Evolutionary conservation across 2,329 filamentous ascomycete species (phyloP).

Genomic region (Xylaria sp.): DNA sequence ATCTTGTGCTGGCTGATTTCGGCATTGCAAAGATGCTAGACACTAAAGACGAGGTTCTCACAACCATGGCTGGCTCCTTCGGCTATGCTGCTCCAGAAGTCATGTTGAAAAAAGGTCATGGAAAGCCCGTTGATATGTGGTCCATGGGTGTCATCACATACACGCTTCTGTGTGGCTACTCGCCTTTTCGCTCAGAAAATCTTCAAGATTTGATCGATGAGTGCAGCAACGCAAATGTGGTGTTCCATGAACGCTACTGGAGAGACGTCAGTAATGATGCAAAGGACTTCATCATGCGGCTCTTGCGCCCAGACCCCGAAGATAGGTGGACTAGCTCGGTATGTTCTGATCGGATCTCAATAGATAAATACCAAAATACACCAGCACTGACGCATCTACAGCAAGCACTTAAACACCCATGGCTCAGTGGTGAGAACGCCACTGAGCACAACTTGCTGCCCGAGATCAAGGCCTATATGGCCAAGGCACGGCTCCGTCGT

Average conservation of each 20-base stretch:
- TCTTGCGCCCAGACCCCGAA: constrained; percentile 82
- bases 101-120: constrained; percentile 97
- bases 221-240: constrained; percentile 82
- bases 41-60: constrained; percentile 88
- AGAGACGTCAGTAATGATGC: constrained; percentile 95
- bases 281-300: constrained; percentile 88
- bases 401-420: constrained; percentile 83
- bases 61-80: constrained; percentile 98
- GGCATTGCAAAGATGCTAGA: constrained; percentile 99
- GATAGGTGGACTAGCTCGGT: constrained; percentile 83
- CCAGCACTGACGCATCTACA: constrained; percentile 49
- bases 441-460: constrained; percentile 97
- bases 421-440: constrained; percentile 91
- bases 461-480: constrained; percentile 94
- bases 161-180: constrained; percentile 97
- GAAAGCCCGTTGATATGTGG: constrained; percentile 99
- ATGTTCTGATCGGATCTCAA: constrained; percentile 48
- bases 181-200: constrained; percentile 95
- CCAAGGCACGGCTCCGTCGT: constrained; percentile 88
- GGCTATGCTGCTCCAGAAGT: constrained; percentile 98
- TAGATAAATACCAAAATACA: background rate
- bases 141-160: constrained; percentile 99
- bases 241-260: constrained; percentile 99
- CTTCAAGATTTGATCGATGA: constrained; percentile 94
- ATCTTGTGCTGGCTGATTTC: constrained; percentile 94